Percentiles rank a stretch among this genome's conserved stretches.
Conservation (phyloP, 1,139 yeast genomes). For the Hyphopichia burtonii region DNA sequence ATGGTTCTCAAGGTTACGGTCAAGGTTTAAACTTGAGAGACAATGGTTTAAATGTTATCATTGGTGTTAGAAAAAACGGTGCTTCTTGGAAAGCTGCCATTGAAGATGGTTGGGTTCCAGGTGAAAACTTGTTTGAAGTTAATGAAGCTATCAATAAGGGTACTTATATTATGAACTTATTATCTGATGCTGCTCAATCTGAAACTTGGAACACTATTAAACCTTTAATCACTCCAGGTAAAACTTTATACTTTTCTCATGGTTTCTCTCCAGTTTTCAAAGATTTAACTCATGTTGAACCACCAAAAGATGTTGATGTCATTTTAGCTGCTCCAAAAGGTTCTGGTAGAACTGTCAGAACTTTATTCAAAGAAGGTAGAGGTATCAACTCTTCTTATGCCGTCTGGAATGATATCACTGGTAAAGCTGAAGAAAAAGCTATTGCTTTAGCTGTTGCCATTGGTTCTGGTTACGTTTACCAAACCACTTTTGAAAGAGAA, state of each 20-base stretch:
- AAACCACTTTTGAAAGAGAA: constrained; percentile 98
- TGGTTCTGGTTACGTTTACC: constrained; percentile 99
- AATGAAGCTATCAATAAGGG: constrained; percentile 90
- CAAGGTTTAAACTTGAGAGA: constrained; percentile 99
- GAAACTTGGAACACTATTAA: constrained; percentile 90
- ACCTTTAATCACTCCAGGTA: constrained; percentile 93
- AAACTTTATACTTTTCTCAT: constrained; percentile 98
- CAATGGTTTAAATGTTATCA: constrained; percentile 94
- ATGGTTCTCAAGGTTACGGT: constrained; percentile 99
- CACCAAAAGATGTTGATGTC: constrained; percentile 93
- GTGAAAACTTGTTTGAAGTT: constrained; percentile 94
- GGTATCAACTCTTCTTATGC: constrained; percentile 99
- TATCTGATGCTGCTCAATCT: constrained; percentile 99
- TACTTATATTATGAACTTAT: constrained; percentile 94
- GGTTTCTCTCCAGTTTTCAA: constrained; percentile 99
- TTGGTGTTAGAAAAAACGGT: constrained; percentile 98
- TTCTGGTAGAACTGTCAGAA: constrained; percentile 99
- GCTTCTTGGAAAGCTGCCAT: constrained; percentile 99
- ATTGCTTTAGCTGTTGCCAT: constrained; percentile 98
- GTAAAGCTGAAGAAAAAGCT: constrained; percentile 99
- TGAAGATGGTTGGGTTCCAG: constrained; percentile 99
- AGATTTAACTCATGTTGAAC: constrained; percentile 92
- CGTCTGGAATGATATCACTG: constrained; percentile 98
- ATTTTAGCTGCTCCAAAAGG: constrained; percentile 99
- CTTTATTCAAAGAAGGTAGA: constrained; percentile 99